A percentile compares a stretch with the other conserved stretches of the same genome.
These are phyloP conservation scores for Lipomyces yamanashiensis DNA, from an alignment of 805 yeast species.

Conservation along the genomic window DNA sequence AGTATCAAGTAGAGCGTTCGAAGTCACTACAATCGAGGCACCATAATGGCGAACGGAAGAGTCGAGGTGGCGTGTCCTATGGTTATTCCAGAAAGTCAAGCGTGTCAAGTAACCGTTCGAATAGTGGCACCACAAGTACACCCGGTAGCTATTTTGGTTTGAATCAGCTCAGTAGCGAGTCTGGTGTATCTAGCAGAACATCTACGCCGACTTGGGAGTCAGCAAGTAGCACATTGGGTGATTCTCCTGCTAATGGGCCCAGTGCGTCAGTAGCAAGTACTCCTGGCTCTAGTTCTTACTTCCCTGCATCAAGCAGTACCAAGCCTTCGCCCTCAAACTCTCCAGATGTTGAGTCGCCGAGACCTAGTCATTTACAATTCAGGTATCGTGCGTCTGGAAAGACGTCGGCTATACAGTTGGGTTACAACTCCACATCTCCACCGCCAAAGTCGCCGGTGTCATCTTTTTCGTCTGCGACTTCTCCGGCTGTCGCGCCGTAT, in stretches of 20 bases:
- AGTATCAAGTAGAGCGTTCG: conserved; percentile 37
- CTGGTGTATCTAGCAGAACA: conserved; percentile 9
- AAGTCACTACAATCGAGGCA: not conserved
- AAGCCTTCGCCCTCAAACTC: conserved; percentile 13
- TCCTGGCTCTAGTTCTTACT: conserved; percentile 3
- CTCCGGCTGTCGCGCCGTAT: conserved; percentile 11
- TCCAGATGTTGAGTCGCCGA: conserved; percentile 14
- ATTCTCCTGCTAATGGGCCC: not conserved
- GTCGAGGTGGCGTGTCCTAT: conserved; percentile 3
- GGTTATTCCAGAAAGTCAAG: conserved; percentile 13
- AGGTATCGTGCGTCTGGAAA: conserved; percentile 1
- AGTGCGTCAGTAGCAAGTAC: conserved; percentile 1
- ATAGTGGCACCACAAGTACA: conserved; percentile 2
- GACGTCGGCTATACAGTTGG: not conserved
- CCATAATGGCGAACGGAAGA: conserved; percentile 3
- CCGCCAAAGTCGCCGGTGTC: conserved; percentile 33
- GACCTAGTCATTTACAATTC: not conserved
- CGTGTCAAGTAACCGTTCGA: conserved; percentile 8
- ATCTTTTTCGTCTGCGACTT: conserved; percentile 24
- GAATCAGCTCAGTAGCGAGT: conserved; percentile 9
- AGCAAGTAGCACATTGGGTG: not conserved
- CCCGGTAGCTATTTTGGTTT: conserved; percentile 16
- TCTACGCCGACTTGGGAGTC: conserved; percentile 23
- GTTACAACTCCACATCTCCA: conserved; percentile 12
- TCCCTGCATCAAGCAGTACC: conserved; percentile 11